Evolutionary conservation across 2,329 filamentous ascomycete genomes (phyloP).

Genomic region (Drechslerella coelobrocha): DNA sequence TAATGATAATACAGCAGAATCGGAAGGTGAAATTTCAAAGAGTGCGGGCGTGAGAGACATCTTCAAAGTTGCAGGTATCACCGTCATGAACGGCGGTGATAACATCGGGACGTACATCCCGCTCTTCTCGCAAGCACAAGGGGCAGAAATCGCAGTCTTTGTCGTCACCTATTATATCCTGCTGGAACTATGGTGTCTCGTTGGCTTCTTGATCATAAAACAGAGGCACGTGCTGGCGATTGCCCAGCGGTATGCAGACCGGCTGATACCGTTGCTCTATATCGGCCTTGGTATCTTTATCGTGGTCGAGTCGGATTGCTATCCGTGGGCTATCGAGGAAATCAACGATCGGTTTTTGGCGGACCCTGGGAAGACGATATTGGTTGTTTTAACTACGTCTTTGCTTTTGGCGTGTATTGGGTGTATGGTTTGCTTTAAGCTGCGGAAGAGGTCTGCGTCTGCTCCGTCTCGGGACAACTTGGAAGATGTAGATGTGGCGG

Average conservation of each 20-base stretch:
- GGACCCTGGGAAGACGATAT: constrained; percentile 4
- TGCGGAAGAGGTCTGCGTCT: constrained; percentile 3
- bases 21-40: constrained; percentile 3
- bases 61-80: constrained; percentile 56
- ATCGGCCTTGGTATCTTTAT: constrained; percentile 57
- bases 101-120: constrained; percentile 58
- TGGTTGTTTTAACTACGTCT: constrained; percentile 10
- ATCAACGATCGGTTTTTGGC: constrained; percentile 54
- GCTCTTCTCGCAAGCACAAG: constrained; percentile 56
- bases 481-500: too few relatives aligned
- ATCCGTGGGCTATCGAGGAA: constrained; percentile 57
- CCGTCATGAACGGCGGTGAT: constrained; percentile 58
- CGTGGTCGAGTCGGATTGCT: constrained; percentile 56
- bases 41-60: constrained; percentile 51
- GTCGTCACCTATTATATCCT: constrained; percentile 57
- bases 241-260: constrained; percentile 52
- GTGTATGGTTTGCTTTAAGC: constrained; percentile 6
- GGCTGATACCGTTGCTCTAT: constrained; percentile 56
- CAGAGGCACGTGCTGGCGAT: constrained; percentile 55
- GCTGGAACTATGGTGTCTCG: constrained; percentile 56
- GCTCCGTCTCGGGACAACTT: too few relatives aligned
- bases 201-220: constrained; percentile 56
- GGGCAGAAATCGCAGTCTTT: constrained; percentile 57
- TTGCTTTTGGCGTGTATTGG: background rate
- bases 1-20: constrained; percentile 43